A percentile compares a stretch with the other conserved stretches of the same genome.
phyloP scores from a whole-genome alignment of 2,329 filamentous ascomycete genomes.

The Hypoxylon sp. region DNA sequence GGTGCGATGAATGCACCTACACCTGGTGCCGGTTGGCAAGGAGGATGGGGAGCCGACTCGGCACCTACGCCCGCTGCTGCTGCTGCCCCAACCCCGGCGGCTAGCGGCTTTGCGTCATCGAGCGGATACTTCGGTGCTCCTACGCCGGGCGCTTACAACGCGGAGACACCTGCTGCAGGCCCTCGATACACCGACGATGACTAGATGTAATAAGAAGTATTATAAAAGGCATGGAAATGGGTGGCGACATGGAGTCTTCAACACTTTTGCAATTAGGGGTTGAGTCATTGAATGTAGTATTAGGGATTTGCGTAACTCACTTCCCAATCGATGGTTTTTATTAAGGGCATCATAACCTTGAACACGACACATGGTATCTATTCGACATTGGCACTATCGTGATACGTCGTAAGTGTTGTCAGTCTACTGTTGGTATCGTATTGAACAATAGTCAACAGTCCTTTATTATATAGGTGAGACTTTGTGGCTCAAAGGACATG shows the following conservation, averaged over 20 bases:
- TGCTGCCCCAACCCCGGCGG: slow-evolving; percentile 78
- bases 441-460: not conserved
- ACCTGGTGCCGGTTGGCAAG: slow-evolving; percentile 74
- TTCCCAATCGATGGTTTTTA: slow-evolving; percentile 18
- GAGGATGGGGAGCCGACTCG: slow-evolving; percentile 72
- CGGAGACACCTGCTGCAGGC: slow-evolving; percentile 53
- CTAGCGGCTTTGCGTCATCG: slow-evolving; percentile 66
- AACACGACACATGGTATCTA: not conserved
- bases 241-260: slow-evolving; percentile 28
- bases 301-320: slow-evolving; percentile 17
- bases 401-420: not conserved
- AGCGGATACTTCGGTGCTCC: slow-evolving; percentile 64
- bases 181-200: slow-evolving; percentile 55
- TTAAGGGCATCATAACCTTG: not conserved
- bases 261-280: not conserved
- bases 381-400: not conserved
- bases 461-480: slow-evolving; percentile 11
- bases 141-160: slow-evolving; percentile 53
- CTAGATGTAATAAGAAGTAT: slow-evolving; percentile 32
- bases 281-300: slow-evolving; percentile 14
- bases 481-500: not conserved
- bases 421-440: not conserved
- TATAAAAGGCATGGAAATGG: slow-evolving; percentile 22
- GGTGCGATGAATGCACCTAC: slow-evolving; percentile 76
- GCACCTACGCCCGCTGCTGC: slow-evolving; percentile 76